Evolutionary conservation across 768 basidiomycete genomes (phyloP), one percentile per base, ranked within the genome.

Genomic region (Calocera viscosa): DNA sequence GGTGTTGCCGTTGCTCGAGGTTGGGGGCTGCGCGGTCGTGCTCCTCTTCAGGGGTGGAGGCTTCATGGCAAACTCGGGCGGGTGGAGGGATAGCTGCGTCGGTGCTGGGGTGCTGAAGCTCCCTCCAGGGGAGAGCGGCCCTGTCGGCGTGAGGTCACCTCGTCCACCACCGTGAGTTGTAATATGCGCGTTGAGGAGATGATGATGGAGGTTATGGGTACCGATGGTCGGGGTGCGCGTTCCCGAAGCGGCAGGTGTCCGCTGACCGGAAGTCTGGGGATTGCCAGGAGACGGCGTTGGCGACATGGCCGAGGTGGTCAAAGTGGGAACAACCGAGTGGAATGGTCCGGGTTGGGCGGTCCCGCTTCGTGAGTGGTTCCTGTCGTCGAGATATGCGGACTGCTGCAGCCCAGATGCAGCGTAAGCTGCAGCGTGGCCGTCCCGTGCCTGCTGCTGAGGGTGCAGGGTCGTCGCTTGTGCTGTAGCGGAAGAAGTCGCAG

Each of bases 31-130:
- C 16, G 67, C 68, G 40, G 66, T 64, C 39, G 64, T 64, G 64
- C 75, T 74, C 68, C 77, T 78, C 14, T 76, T 69, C 22, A 67
- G 47, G n/a, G 75, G 73, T 63, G 86, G 86, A 68, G 81, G 82
- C 73, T 84, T 85, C 86, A 90, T 90, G 75, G 85, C 84, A 79
- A 91, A 90, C 74, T 85, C 83, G 75, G 91, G 90, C 33, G 88
- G 87, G 88, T 90, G 86, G 78, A 93, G 81, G 70, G 91, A 86
- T 75, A 91, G 84, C 28, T 72, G 74, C 73, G 79, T 86, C 78
- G 81, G 85, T 71, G 78, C 77, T 64, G 80, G 79, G 67, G 81
- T 78, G 71, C 80, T 77, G 74, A 83, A 81, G 71, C 53, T 60
- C 53, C 53, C 53, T 28, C 77, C 73, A 75, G 78, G 80, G 49